Evolutionary conservation across 2,329 filamentous ascomycete species (phyloP), one percentile per base, ranked within the genome.

Genomic region (Chrysoporthe deuterocubensis): DNA sequence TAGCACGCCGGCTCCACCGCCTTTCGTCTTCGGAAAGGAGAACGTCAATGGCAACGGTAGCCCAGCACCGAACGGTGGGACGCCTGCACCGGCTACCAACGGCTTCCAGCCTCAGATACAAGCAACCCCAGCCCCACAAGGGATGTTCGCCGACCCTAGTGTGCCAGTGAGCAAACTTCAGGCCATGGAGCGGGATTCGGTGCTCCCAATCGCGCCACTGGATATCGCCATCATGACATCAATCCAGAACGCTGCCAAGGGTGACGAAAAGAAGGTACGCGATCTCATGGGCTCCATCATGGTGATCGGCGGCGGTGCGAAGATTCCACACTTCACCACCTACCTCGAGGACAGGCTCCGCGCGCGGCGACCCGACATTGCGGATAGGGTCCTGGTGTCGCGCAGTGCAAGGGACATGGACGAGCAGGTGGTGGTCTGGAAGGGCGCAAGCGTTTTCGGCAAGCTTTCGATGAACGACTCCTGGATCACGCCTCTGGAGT

Each of bases 341-440:
- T 93, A 92, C 70, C 84, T 99, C 2, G 96, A 99, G 80, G 91
- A 95, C 75, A 87, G 89, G 73, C 85, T 98, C 62, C 90, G 93
- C 74, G 84, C 86, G 70, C 84, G 90, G 62, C 80, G 87, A 56
- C 87, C 87, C 4, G 88, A 90, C 71, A 78, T 90, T 57, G 79
- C 79, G 26, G 89, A 90, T 43, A 82, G 84, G 69, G 88, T 90
- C 70, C 79, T 89, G 34, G 88, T 90, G 64, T 89, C 87, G 70
- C 83, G 85, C 69, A 96, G 85, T 85, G 96, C 96, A 0, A 85
- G 95, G 74, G 96, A 99, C 74, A 91, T 99, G 82, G 96, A 99
- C 79, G 93, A 96, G 69, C 94, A 97, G 80, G 94, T 98, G n/a
- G 92, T 98, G 64, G 90, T 91, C 9, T 99, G 96, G 96, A 99